Base-by-base conservation (phyloP, 176 grass and related monocot species). In the Luzula sylvatica region DNA sequence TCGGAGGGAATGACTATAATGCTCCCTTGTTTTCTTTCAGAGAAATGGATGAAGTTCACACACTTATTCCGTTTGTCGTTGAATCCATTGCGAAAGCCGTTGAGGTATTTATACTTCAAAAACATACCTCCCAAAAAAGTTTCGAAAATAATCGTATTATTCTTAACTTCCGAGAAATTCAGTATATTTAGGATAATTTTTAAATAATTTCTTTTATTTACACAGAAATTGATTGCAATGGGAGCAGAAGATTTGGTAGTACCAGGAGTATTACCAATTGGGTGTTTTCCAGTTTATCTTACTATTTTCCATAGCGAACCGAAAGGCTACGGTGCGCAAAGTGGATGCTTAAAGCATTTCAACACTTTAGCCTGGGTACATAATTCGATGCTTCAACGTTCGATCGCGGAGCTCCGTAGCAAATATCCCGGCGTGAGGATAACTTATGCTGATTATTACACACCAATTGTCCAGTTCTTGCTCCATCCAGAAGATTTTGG, bases 1-100 rank as follows among this genome's bases (percentile, higher is more conserved):
- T 96, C 53, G 90, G 90, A 50, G 90, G 90, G 1, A 96, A 96
- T 51, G 90, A 96, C 50, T 96, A 96, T 75, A 89, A 79, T 75
- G 77, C 80, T 4, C 74, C 81, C 23, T 56, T 96, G 2, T 96
- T 96, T 67, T 68, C 90, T 20, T 83, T 87, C 63, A 56, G 59
- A 0, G 73, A 78, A 0, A 46, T 89, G 49, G 8, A 54, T 11
- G 90, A 96, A 55, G 84, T 59, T 28, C 65, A 86, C 41, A n/a
- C 65, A 4, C 61, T 76, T 42, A 17, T 89, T 3, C 80, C 81
- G 1, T 58, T 78, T 73, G 78, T 96, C 13, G 24, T 96, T 1
- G 68, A 76, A 9, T 78, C 84, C 58, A 86, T 96, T 22, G 68
- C 12, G 5, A 22, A 15, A 23, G 87, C 72, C 7, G n/a, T 94